A percentile compares a stretch with the other conserved stretches of the same genome.
These are phyloP conservation scores for Nyctanthes arbortristis DNA, from an alignment of 257 asterid genomes.

Conservation along the genomic window DNA sequence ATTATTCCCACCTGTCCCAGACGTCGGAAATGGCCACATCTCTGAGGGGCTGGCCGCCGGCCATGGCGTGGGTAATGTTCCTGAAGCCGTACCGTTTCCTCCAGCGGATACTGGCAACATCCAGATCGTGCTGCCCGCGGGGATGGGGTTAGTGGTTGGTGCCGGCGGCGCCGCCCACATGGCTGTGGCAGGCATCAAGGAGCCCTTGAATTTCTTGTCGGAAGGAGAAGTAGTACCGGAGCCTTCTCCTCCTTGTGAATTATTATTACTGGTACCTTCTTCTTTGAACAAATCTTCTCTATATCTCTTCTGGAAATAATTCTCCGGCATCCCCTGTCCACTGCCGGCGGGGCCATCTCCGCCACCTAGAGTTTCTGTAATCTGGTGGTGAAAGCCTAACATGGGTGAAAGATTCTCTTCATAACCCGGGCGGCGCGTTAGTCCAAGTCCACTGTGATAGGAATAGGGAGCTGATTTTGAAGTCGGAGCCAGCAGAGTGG, in stretches of 20 bases:
- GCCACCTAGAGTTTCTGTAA: constrained; percentile 28
- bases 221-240: constrained; percentile 55
- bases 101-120: constrained; percentile 56
- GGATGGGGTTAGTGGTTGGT: constrained; percentile 16
- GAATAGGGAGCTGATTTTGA: constrained; percentile 66
- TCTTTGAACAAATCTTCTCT: constrained; percentile 72
- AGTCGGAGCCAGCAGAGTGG: constrained; percentile 58
- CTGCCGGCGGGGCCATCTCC: constrained; percentile 31
- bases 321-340: constrained; percentile 43
- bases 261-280: constrained; percentile 35
- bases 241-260: constrained; percentile 45
- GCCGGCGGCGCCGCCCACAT: constrained; percentile 63
- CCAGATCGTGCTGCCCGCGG: constrained; percentile 54
- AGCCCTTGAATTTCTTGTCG: constrained; percentile 51
- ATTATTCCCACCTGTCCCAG: constrained; percentile 28
- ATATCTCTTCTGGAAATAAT: constrained; percentile 61
- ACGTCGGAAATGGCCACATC: constrained; percentile 57
- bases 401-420: constrained; percentile 60
- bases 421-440: constrained; percentile 42
- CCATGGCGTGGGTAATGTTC: constrained; percentile 1
- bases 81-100: constrained; percentile 4
- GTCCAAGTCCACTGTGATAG: constrained; percentile 53
- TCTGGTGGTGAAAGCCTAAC: constrained; percentile 67
- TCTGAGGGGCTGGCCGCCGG: constrained; percentile 30
- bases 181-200: constrained; percentile 50